Conservation (phyloP, 1,139 yeast genomes). For the Geotrichum candidum region DNA sequence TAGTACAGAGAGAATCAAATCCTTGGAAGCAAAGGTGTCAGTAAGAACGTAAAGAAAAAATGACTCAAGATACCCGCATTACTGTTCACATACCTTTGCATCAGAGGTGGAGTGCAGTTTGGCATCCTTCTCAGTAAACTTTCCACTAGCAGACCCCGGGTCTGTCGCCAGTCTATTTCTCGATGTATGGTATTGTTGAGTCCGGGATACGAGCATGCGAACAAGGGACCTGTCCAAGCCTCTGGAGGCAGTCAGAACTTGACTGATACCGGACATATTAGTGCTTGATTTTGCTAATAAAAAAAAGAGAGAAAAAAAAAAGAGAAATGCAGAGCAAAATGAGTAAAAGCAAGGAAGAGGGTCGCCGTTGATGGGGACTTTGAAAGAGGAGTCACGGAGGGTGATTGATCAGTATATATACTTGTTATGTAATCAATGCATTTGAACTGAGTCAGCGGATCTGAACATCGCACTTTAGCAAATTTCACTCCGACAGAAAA, state of each 20-base stretch:
- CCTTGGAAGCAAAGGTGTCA: conserved; percentile 24
- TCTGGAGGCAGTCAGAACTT: neutral
- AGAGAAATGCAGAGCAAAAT: neutral
- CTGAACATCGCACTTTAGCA: neutral
- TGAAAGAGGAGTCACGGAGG: neutral
- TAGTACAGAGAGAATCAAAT: conserved; percentile 54
- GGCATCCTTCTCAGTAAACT: conserved; percentile 10
- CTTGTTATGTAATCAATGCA: neutral
- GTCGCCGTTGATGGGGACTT: neutral
- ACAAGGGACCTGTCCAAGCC: neutral
- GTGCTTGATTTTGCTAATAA: neutral
- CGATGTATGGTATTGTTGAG: neutral
- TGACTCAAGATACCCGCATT: neutral
- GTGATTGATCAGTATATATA: neutral
- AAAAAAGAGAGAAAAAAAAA: neutral
- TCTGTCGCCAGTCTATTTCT: neutral
- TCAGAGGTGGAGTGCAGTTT: conserved; percentile 18
- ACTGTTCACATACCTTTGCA: conserved; percentile 9
- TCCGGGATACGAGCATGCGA: neutral
- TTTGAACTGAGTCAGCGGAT: neutral
- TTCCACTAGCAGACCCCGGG: conserved; percentile 2
- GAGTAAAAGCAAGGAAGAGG: neutral
- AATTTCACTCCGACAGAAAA: neutral
- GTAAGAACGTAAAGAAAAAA: neutral
- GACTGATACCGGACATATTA: conserved; percentile 1